phyloP scores from a whole-genome alignment of 805 yeast genomes.

The Lachancea lanzarotensis region DNA sequence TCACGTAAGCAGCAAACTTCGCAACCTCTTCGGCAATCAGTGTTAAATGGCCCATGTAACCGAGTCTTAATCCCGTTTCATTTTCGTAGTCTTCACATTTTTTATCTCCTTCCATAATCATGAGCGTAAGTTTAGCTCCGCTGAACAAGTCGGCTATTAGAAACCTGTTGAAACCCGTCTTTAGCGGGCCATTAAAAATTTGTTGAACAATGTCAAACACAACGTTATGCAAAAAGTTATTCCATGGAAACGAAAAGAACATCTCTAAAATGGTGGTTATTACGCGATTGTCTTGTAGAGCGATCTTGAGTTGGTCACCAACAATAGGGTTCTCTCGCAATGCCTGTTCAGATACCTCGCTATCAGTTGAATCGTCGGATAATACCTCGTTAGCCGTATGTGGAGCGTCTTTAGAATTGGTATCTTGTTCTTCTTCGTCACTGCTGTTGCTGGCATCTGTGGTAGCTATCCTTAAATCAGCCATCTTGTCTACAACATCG shows the following conservation, averaged over 20 bases:
- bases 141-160: constrained; percentile 56
- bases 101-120: constrained; percentile 59
- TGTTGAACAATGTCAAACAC: constrained; percentile 81
- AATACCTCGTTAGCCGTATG: constrained; percentile 13
- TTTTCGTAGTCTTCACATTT: constrained; percentile 56
- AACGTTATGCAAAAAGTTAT: constrained; percentile 77
- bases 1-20: constrained; percentile 55
- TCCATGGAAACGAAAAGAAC: constrained; percentile 75
- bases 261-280: constrained; percentile 54
- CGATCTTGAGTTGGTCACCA: constrained; percentile 68
- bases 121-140: constrained; percentile 49
- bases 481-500: constrained; percentile 4
- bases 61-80: constrained; percentile 62
- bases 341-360: constrained; percentile 31
- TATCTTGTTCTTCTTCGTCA: constrained; percentile 5
- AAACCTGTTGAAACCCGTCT: constrained; percentile 67
- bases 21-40: constrained; percentile 94
- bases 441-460: constrained; percentile 4
- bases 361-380: constrained; percentile 23
- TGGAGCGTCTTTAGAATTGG: constrained; percentile 13
- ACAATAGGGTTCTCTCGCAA: constrained; percentile 53
- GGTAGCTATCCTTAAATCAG: constrained; percentile 6
- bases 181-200: constrained; percentile 65
- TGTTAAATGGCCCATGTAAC: constrained; percentile 95
- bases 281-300: constrained; percentile 57